A percentile compares a stretch with the other conserved stretches of the same genome.
These are phyloP conservation scores for Heteromeles arbutifolia DNA, from an alignment of 306 rosid species.

Conservation along the genomic window DNA sequence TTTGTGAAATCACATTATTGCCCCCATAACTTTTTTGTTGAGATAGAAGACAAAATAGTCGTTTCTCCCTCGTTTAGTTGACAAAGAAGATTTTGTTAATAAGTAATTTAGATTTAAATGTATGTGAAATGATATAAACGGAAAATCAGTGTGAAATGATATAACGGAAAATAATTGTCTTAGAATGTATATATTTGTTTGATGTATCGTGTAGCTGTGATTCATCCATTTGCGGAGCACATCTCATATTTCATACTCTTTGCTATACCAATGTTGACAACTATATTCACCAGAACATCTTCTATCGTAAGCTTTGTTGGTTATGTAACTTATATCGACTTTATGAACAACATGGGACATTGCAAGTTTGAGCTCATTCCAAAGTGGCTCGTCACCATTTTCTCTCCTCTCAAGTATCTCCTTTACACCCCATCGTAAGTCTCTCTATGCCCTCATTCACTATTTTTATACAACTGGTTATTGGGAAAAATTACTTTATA, in stretches of 20 bases:
- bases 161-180: not conserved
- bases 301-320: not conserved
- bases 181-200: not conserved
- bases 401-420: slow-evolving; percentile 41
- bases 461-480: not conserved
- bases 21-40: too few species aligned
- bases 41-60: too few species aligned
- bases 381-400: slow-evolving; percentile 25
- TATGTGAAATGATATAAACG: not conserved
- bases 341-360: slow-evolving; percentile 54
- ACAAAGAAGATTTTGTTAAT: too few species aligned
- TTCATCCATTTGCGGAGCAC: slow-evolving; percentile 47
- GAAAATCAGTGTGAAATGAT: not conserved
- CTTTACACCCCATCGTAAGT: slow-evolving; percentile 43
- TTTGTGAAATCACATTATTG: too few species aligned
- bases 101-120: too few species aligned
- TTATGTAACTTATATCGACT: slow-evolving; percentile 24
- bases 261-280: slow-evolving; percentile 25
- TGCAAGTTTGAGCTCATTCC: slow-evolving; percentile 45
- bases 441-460: not conserved
- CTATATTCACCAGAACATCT: not conserved
- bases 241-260: slow-evolving; percentile 27
- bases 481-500: too few species aligned
- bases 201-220: slow-evolving; percentile 32
- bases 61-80: too few species aligned